phyloP scores from a whole-genome alignment of 2,329 filamentous ascomycete genomes.

The Nothopassalora personata region DNA sequence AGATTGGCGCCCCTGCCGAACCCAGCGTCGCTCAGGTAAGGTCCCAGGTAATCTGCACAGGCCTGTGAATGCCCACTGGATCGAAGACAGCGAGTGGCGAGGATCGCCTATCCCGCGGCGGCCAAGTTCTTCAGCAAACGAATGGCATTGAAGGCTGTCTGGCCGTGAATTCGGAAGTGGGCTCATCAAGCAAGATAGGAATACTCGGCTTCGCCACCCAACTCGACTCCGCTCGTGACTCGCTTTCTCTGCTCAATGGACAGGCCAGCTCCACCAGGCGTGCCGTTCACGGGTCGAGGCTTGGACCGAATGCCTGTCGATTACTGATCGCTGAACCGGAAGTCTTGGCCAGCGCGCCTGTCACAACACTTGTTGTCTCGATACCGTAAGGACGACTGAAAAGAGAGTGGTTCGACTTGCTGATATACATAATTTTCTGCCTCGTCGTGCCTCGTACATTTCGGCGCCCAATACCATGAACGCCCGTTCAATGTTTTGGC shows the following conservation, averaged over 20 bases:
- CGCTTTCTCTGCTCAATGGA: constrained; percentile 51
- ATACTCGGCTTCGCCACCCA: constrained; percentile 54
- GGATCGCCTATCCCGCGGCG: constrained; percentile 59
- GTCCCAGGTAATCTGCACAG: constrained; percentile 53
- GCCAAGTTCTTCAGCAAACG: constrained; percentile 62
- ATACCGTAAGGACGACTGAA: background rate
- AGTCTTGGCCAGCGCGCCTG: background rate
- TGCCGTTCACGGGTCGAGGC: constrained; percentile 43
- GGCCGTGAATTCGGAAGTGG: constrained; percentile 54
- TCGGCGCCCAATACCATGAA: background rate
- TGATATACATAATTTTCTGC: background rate
- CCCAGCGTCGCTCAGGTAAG: constrained; percentile 48
- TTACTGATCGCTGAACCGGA: background rate
- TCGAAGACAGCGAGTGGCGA: constrained; percentile 51
- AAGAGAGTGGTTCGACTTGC: background rate
- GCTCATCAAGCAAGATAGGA: constrained; percentile 59
- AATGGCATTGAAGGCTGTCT: constrained; percentile 60
- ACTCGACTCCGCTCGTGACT: constrained; percentile 52
- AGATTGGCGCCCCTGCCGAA: constrained; percentile 38
- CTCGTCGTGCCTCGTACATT: background rate
- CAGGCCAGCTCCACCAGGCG: constrained; percentile 48
- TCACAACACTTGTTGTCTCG: background rate
- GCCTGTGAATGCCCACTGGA: constrained; percentile 48
- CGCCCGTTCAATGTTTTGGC: too few relatives aligned
- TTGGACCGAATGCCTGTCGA: background rate